Evolutionary conservation across 2,329 filamentous ascomycete species (phyloP).

Genomic region (Neonectria coccinea): DNA sequence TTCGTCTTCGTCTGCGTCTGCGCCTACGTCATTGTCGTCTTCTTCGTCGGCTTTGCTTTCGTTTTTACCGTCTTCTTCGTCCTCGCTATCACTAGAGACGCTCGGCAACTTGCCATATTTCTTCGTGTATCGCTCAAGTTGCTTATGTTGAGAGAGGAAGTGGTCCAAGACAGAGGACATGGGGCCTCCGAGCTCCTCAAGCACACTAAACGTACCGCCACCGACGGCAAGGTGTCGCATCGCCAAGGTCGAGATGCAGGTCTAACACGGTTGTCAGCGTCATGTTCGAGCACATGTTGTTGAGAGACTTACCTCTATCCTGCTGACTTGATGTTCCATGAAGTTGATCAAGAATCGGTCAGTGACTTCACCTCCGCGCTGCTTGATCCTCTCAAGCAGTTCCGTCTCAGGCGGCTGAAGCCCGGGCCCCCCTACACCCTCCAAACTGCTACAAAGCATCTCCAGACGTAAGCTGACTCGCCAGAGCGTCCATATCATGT

Average conservation of each 20-base stretch:
- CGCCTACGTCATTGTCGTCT: background rate
- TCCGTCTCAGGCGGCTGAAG: slow-evolving; percentile 86
- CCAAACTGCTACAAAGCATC: slow-evolving; percentile 91
- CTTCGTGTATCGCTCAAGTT: slow-evolving; percentile 72
- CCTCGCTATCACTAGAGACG: slow-evolving; percentile 40
- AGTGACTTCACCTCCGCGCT: slow-evolving; percentile 83
- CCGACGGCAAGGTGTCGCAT: slow-evolving; percentile 84
- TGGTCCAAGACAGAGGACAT: slow-evolving; percentile 78
- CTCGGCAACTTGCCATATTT: slow-evolving; percentile 60
- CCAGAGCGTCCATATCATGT: slow-evolving; percentile 91
- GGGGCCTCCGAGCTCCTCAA: slow-evolving; percentile 80
- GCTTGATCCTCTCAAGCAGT: slow-evolving; percentile 76
- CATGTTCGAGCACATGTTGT: background rate
- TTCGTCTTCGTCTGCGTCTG: background rate
- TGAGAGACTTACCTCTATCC: slow-evolving; percentile 82
- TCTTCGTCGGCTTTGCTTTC: slow-evolving; percentile 45
- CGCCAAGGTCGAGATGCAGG: slow-evolving; percentile 82
- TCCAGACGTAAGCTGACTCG: slow-evolving; percentile 88
- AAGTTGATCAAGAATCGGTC: slow-evolving; percentile 90
- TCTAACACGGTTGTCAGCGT: slow-evolving; percentile 61
- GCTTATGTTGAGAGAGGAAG: slow-evolving; percentile 70
- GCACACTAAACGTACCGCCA: slow-evolving; percentile 68
- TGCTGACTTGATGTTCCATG: slow-evolving; percentile 92
- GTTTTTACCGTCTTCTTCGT: slow-evolving; percentile 36
- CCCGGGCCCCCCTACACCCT: slow-evolving; percentile 71